Conservation (phyloP, 208 protist species). For the Leishmania gerbilli region DNA sequence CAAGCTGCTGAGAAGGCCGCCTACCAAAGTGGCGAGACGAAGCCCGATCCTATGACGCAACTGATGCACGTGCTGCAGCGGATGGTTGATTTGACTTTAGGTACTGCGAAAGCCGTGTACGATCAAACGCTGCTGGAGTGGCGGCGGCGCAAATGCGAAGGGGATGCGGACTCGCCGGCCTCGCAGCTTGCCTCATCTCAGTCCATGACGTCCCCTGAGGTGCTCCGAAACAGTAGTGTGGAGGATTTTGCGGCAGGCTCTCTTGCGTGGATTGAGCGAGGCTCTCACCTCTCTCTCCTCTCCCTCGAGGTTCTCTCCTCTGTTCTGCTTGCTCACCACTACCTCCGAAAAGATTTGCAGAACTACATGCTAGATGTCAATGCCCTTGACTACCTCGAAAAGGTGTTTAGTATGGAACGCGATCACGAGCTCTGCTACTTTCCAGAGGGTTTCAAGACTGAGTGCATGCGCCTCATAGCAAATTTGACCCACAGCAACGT, state of each 20-base stretch:
- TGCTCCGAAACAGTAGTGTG: slow-evolving; percentile 71
- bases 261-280: slow-evolving; percentile 69
- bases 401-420: slow-evolving; percentile 61
- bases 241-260: slow-evolving; percentile 83
- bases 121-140: slow-evolving; percentile 36
- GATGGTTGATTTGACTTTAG: slow-evolving; percentile 71
- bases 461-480: slow-evolving; percentile 71
- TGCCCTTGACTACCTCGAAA: slow-evolving; percentile 53
- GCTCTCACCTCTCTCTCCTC: slow-evolving; percentile 54
- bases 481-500: slow-evolving; percentile 69
- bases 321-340: slow-evolving; percentile 48
- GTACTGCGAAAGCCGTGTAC: slow-evolving; percentile 47
- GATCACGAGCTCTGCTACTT: slow-evolving; percentile 82
- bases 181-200: slow-evolving; percentile 15
- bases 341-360: slow-evolving; percentile 50
- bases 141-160: slow-evolving; percentile 29
- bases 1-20: slow-evolving; percentile 78
- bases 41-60: slow-evolving; percentile 55
- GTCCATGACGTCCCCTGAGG: slow-evolving; percentile 32
- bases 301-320: slow-evolving; percentile 68
- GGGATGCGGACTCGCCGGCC: slow-evolving; percentile 12
- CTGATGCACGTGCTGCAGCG: slow-evolving; percentile 59
- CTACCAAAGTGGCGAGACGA: slow-evolving; percentile 48
- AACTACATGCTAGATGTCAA: slow-evolving; percentile 59
- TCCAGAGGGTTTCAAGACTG: slow-evolving; percentile 76